Conservation (phyloP, 2,329 filamentous ascomycete genomes). For the Dactylonectria macrodidyma region DNA sequence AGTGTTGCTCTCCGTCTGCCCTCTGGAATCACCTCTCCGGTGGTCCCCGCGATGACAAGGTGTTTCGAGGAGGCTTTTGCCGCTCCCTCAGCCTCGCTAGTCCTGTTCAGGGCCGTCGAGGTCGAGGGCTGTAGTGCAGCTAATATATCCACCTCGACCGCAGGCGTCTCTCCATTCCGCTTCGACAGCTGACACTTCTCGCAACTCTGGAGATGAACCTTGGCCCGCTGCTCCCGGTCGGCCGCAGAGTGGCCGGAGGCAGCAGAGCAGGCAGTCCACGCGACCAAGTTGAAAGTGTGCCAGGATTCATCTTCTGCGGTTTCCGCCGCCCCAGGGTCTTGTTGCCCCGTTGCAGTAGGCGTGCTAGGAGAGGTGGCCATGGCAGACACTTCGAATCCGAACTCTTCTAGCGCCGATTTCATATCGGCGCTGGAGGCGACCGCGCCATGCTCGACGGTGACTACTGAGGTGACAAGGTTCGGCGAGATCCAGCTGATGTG, state of each 20-base stretch:
- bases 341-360: slow-evolving; percentile 44
- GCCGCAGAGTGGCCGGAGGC: slow-evolving; percentile 40
- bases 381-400: slow-evolving; percentile 72
- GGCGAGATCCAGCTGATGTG: slow-evolving; percentile 69
- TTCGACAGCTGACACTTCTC: slow-evolving; percentile 51
- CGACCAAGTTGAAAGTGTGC: slow-evolving; percentile 50
- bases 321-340: slow-evolving; percentile 42
- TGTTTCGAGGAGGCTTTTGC: slow-evolving; percentile 11
- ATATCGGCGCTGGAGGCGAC: slow-evolving; percentile 61
- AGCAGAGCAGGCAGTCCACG: slow-evolving; percentile 49
- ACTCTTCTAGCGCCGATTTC: slow-evolving; percentile 65
- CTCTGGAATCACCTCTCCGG: too few species aligned
- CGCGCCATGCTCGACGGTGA: slow-evolving; percentile 69
- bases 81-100: slow-evolving; percentile 19
- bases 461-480: slow-evolving; percentile 79
- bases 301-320: slow-evolving; percentile 35
- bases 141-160: too few species aligned
- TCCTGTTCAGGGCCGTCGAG: neutral
- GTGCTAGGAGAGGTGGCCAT: slow-evolving; percentile 56
- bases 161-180: neutral
- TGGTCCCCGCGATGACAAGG: slow-evolving; percentile 55
- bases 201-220: slow-evolving; percentile 56
- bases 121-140: neutral
- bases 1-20: slow-evolving; percentile 56
- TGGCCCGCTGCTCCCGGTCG: slow-evolving; percentile 36